A percentile compares a stretch with the other conserved stretches of the same genome.
These are phyloP conservation scores for Gentiana dahurica DNA, from an alignment of 257 asterid genomes.

Conservation along the genomic window DNA sequence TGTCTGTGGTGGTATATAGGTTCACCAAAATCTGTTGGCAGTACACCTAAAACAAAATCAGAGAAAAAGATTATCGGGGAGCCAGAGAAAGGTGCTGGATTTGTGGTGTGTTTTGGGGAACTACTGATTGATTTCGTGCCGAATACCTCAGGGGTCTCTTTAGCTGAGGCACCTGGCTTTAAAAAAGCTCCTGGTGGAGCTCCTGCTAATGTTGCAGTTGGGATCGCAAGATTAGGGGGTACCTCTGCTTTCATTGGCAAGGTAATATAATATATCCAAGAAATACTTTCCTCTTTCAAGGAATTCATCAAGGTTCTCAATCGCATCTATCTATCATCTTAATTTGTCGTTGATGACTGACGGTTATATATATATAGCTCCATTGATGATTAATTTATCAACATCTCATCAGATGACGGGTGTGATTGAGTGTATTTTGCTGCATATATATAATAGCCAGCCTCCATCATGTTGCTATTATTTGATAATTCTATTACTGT, in stretches of 20 bases:
- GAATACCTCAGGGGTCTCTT: constrained; percentile 13
- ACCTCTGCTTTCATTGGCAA: constrained; percentile 21
- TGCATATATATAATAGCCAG: too few species aligned
- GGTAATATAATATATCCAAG: constrained; percentile 2
- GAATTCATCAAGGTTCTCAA: too few species aligned
- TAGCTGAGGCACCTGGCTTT: constrained; percentile 25
- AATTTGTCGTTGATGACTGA: too few species aligned
- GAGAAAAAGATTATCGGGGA: not conserved
- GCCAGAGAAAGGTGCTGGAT: not conserved
- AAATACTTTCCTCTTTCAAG: too few species aligned
- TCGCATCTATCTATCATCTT: too few species aligned
- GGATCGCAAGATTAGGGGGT: constrained; percentile 20
- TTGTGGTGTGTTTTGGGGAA: constrained; percentile 21
- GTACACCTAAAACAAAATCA: constrained; percentile 1
- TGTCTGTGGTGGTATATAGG: not conserved
- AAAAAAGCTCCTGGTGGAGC: constrained; percentile 28
- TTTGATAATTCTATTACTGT: too few species aligned
- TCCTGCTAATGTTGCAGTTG: constrained; percentile 22
- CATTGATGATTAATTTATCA: too few species aligned
- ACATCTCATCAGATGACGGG: too few species aligned
- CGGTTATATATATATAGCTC: too few species aligned
- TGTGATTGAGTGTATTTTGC: too few species aligned
- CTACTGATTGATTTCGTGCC: constrained; percentile 23
- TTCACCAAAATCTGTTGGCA: not conserved
- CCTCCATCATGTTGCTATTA: too few species aligned